Evolutionary conservation across 2,329 filamentous ascomycete genomes (phyloP).

Genomic region (Talaromyces pinophilus): DNA sequence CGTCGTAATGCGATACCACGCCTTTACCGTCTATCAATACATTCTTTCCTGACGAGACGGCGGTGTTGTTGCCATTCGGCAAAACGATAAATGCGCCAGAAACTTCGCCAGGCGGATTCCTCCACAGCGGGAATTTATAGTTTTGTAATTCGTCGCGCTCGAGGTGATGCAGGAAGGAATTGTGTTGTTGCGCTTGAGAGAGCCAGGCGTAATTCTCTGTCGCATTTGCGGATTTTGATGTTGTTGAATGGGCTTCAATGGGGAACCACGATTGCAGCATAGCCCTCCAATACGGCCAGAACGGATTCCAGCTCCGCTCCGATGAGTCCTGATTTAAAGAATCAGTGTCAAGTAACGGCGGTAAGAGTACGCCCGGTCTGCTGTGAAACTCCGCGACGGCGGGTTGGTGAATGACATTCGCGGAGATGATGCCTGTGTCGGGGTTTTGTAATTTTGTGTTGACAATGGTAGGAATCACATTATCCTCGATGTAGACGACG

Average conservation of each 20-base stretch:
- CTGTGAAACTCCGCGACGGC: constrained; percentile 57
- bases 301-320: constrained; percentile 33
- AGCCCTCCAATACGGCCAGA: constrained; percentile 39
- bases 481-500: constrained; percentile 46
- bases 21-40: constrained; percentile 58
- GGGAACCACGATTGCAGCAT: constrained; percentile 25
- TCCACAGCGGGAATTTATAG: constrained; percentile 52
- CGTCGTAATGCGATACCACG: constrained; percentile 57
- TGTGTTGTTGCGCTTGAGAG: constrained; percentile 50
- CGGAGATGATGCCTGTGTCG: constrained; percentile 54
- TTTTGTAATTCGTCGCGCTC: constrained; percentile 48
- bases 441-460: constrained; percentile 56
- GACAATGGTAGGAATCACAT: constrained; percentile 56
- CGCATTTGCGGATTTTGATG: constrained; percentile 37
- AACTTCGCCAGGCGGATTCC: constrained; percentile 54
- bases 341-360: constrained; percentile 55
- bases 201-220: constrained; percentile 53
- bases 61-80: neutral
- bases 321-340: constrained; percentile 27
- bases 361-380: constrained; percentile 54
- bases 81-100: constrained; percentile 54
- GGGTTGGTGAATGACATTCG: constrained; percentile 60
- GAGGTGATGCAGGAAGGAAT: constrained; percentile 53
- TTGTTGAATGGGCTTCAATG: neutral
- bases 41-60: constrained; percentile 9